phyloP scores from a whole-genome alignment of 345 rosid species.

The Rhizophora mangle region DNA sequence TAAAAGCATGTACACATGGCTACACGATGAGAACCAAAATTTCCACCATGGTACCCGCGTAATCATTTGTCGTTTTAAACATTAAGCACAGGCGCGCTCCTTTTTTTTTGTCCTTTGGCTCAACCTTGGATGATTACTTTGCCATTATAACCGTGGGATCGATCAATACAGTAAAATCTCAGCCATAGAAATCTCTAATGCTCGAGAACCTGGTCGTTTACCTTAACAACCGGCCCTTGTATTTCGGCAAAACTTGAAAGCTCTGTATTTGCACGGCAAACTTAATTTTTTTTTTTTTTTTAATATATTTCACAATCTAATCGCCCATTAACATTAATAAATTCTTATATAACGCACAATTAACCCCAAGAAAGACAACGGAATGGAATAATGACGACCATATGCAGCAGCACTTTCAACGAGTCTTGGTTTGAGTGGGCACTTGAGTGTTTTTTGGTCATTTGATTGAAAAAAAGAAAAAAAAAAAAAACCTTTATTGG shows the following conservation, averaged over 20 bases:
- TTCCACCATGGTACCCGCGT: conserved; percentile 17
- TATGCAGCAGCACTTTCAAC: conserved; percentile 49
- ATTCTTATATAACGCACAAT: conserved; percentile 10
- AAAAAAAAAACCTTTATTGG: neutral
- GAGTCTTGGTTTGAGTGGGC: conserved; percentile 33
- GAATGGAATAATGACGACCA: conserved; percentile 48
- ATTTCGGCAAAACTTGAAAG: no score
- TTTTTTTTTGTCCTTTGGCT: conserved; percentile 29
- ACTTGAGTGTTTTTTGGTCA: conserved; percentile 22
- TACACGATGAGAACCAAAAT: conserved; percentile 6
- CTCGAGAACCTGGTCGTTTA: no score
- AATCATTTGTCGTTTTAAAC: neutral
- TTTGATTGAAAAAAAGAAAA: neutral
- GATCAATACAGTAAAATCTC: no score
- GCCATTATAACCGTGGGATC: no score
- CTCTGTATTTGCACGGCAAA: no score
- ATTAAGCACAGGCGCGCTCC: neutral
- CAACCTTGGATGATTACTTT: conserved; percentile 19
- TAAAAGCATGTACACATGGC: conserved; percentile 31
- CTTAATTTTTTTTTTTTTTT: no score
- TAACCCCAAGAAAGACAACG: conserved; percentile 52
- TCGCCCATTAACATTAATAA: neutral
- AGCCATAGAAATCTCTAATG: no score
- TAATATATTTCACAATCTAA: conserved; percentile 2
- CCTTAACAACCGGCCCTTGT: no score